A percentile compares a stretch with the other conserved stretches of the same genome.
phyloP scores from a whole-genome alignment of 1,284 basidiomycete genomes.

The Cryptococcus floricola region DNA sequence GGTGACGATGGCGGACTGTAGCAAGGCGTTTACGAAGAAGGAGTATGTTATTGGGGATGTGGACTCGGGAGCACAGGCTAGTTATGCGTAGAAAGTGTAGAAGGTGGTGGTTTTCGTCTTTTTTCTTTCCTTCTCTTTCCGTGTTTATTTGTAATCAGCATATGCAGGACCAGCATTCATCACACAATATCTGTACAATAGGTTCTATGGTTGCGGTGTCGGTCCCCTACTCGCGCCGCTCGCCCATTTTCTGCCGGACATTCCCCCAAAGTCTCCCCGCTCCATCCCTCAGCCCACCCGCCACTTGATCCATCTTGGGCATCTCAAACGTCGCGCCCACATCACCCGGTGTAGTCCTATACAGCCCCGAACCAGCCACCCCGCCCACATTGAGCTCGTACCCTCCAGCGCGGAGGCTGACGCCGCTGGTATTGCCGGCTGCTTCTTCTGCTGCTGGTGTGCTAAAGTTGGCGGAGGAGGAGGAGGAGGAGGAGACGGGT shows the following conservation, averaged over 20 bases:
- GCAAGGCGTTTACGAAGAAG: constrained; percentile 48
- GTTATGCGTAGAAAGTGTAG: constrained; percentile 16
- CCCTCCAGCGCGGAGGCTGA: constrained; percentile 84
- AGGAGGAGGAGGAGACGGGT: constrained; percentile 60
- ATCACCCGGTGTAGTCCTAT: constrained; percentile 62
- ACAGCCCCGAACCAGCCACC: constrained; percentile 71
- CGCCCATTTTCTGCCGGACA: constrained; percentile 83
- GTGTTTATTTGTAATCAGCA: constrained; percentile 2
- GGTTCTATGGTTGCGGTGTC: constrained; percentile 27
- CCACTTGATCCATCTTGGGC: constrained; percentile 59
- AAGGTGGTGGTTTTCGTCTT: not conserved
- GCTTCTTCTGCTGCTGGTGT: constrained; percentile 53
- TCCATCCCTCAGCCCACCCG: constrained; percentile 56
- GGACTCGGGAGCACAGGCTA: constrained; percentile 24
- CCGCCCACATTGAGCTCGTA: constrained; percentile 90
- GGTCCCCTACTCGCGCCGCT: constrained; percentile 68
- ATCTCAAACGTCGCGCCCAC: constrained; percentile 71
- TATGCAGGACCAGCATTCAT: not conserved
- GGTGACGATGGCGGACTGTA: constrained; percentile 51
- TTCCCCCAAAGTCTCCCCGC: constrained; percentile 80
- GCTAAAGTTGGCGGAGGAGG: constrained; percentile 38
- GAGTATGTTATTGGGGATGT: constrained; percentile 28
- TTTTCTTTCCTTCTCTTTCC: not conserved
- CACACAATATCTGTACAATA: not conserved
- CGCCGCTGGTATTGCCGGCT: constrained; percentile 42